Evolutionary conservation across 2,329 filamentous ascomycete genomes (phyloP).

Genomic region (Ophiostoma quercus): DNA sequence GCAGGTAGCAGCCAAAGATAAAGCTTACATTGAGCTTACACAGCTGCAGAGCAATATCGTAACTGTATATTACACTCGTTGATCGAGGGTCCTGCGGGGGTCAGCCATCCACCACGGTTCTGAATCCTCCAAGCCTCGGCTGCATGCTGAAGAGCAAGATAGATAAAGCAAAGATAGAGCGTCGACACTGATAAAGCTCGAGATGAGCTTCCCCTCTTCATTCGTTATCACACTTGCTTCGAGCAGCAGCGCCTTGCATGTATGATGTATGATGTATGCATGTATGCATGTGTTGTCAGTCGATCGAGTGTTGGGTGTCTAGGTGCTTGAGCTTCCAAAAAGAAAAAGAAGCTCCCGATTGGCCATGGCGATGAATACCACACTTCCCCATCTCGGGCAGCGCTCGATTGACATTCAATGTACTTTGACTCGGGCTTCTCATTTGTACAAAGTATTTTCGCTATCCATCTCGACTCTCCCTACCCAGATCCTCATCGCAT

Average conservation of each 20-base stretch:
- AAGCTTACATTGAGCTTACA: neutral
- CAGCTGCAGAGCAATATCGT: neutral
- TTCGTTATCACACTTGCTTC: neutral
- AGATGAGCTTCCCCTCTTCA: neutral
- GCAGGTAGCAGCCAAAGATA: neutral
- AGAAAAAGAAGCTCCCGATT: neutral
- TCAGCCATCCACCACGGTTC: neutral
- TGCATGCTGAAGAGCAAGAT: neutral
- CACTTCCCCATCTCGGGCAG: neutral
- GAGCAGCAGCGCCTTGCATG: neutral
- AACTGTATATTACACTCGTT: neutral
- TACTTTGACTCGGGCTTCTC: neutral
- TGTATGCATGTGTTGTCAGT: constrained; percentile 12
- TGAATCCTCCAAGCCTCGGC: neutral
- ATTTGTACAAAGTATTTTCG: neutral
- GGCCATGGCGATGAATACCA: neutral
- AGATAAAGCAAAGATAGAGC: neutral
- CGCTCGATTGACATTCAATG: neutral
- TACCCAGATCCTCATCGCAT: neutral
- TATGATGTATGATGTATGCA: neutral
- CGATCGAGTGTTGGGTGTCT: neutral
- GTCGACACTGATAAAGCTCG: neutral
- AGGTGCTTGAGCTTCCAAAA: neutral
- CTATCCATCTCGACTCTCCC: neutral
- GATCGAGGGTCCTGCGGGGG: neutral